Evolutionary conservation across 805 yeast genomes (phyloP).

Genomic region (Kodamaea sagamina): DNA sequence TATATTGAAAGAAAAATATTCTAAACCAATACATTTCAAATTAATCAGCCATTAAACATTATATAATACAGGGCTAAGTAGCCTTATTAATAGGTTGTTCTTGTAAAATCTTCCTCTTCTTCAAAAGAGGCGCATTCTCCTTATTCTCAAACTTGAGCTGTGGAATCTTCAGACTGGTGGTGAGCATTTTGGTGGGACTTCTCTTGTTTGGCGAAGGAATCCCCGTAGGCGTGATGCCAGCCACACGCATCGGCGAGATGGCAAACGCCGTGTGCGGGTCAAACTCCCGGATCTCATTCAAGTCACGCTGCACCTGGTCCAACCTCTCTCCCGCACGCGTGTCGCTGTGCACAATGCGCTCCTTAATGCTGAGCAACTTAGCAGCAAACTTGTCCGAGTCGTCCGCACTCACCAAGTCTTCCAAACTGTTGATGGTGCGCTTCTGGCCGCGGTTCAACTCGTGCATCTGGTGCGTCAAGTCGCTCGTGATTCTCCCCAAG

Average conservation of each 20-base stretch:
- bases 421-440: conserved; percentile 8
- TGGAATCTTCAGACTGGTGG: conserved; percentile 7
- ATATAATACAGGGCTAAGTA: conserved; percentile 1
- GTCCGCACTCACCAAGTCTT: conserved; percentile 6
- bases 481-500: conserved; percentile 2
- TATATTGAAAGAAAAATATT: background rate
- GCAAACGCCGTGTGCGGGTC: conserved; percentile 10
- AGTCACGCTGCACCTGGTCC: conserved; percentile 7
- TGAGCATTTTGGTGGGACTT: conserved; percentile 2
- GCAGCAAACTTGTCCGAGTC: conserved; percentile 7
- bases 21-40: background rate
- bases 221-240: conserved; percentile 1
- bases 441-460: conserved; percentile 10
- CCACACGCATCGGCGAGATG: conserved; percentile 11
- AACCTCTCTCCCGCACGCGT: background rate
- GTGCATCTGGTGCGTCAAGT: conserved; percentile 8
- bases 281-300: conserved; percentile 12
- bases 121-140: conserved; percentile 7
- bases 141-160: conserved; percentile 8
- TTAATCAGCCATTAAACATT: background rate
- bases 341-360: conserved; percentile 8
- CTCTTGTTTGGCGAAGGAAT: conserved; percentile 4
- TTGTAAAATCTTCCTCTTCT: conserved; percentile 7
- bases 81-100: conserved; percentile 7
- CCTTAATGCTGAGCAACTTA: conserved; percentile 10